Conservation (phyloP, 2,329 filamentous ascomycete species). For the Cladophialophora chaetospira region DNA sequence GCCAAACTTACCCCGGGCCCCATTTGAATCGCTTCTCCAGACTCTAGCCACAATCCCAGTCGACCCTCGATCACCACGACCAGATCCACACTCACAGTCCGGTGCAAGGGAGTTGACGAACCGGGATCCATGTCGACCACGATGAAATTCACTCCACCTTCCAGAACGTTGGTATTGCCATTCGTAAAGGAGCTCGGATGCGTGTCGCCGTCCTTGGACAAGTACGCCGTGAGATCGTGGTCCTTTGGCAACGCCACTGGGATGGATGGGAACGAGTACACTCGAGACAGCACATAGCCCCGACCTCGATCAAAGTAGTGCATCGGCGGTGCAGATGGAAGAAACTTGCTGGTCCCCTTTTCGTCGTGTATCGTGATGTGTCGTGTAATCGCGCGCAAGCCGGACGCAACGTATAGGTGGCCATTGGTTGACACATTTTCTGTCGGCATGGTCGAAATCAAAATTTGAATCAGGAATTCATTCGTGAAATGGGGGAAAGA, state of each 20-base stretch:
- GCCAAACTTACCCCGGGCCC: neutral
- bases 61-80: neutral
- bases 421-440: too few relatives aligned
- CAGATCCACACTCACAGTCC: neutral
- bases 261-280: neutral
- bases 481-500: too few relatives aligned
- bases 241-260: neutral
- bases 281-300: neutral
- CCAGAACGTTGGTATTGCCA: neutral
- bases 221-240: neutral
- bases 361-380: neutral
- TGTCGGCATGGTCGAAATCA: too few relatives aligned
- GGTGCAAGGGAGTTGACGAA: neutral
- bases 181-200: neutral
- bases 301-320: neutral
- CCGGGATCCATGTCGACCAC: neutral
- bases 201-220: neutral
- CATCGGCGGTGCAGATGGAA: neutral
- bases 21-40: neutral
- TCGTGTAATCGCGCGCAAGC: neutral
- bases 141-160: neutral
- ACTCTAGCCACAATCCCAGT: neutral
- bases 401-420: too few relatives aligned
- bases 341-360: neutral
- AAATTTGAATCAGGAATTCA: too few relatives aligned